Percentiles rank a stretch among this genome's conserved stretches.
These are phyloP conservation scores for Annona squamosa DNA, from an alignment of 164 flowering plant genomes.

Conservation along the genomic window DNA sequence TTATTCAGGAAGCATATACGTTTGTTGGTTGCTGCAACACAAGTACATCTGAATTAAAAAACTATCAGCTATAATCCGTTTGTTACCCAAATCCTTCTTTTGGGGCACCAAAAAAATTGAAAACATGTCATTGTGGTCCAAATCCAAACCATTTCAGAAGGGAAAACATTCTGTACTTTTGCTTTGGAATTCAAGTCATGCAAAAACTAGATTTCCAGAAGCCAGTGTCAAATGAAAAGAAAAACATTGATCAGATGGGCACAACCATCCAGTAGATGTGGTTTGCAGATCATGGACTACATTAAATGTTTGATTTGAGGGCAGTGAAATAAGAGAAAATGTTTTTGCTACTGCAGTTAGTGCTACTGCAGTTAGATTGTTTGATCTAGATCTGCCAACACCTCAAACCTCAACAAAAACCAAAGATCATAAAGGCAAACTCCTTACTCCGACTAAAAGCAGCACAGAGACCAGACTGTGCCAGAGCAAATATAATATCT, in stretches of 20 bases:
- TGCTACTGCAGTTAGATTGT: not conserved
- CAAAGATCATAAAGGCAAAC: not conserved
- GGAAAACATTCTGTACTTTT: not conserved
- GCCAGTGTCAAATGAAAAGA: not conserved
- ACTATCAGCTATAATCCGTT: not conserved
- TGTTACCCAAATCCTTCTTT: not conserved
- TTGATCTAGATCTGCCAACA: conserved; percentile 46
- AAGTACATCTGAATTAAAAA: not conserved
- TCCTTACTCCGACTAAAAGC: conserved; percentile 16
- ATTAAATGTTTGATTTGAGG: not conserved
- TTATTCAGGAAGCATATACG: conserved; percentile 83
- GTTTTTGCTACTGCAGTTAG: not conserved
- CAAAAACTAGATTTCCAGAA: not conserved
- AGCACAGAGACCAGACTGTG: conserved; percentile 20
- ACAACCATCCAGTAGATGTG: not conserved
- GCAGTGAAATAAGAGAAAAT: not conserved
- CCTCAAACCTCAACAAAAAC: conserved; percentile 3
- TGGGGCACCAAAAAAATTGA: not conserved
- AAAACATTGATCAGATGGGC: not conserved
- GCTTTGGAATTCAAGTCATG: not conserved
- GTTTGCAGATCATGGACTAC: not conserved
- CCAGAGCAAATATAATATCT: conserved; percentile 19
- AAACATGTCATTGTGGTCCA: not conserved
- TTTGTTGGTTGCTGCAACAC: conserved; percentile 68
- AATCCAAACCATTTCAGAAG: not conserved